Evolutionary conservation across 805 yeast species (phyloP), one percentile per base, ranked within the genome.

Genomic region (Starmerella sp.): DNA sequence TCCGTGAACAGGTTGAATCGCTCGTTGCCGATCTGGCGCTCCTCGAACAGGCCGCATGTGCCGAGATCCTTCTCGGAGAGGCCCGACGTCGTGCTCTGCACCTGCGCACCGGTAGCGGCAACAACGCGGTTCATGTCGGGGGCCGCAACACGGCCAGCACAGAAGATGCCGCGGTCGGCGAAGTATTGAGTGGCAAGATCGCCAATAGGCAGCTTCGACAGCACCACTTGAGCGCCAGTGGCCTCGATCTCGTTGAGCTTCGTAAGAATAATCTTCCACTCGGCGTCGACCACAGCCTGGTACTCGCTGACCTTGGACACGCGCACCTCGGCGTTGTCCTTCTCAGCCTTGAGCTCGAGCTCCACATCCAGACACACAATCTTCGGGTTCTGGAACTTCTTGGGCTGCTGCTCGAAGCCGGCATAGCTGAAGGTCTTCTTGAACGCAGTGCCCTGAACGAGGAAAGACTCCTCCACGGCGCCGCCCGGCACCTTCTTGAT

Each of bases 391-490:
- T 65, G 64, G 68, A 93, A 88, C 52, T 69, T 71, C 71, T 93
- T 93, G 51, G 98, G 98, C 72, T 93, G 98, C 75, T 93, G 98
- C 72, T 93, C 98, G 69, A 93, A 93, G 3, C 98, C 98, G 48
- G 98, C 98, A 65, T 93, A 93, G 30, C 97, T 84, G 66, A 93
- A 93, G 0, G 98, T 90, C 74, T 93, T 93, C 67, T 93, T 88
- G 73, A 93, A 93, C 3, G 97, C 98, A 57, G 93, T 97, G 67
- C 98, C 98, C 63, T 86, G 80, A 52, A 93, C 80, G 63, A 89
- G 86, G 58, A 81, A 67, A 10, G 97, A 85, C 65, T 93, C 97
- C 68, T 91, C 96, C 81, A 93, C 84, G 50, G 90, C 86, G 57
- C 98, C 98, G 63, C 98, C 98, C 10, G 96, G 80, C 54, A 93